phyloP scores from a whole-genome alignment of 2,329 filamentous ascomycete genomes.

The Scytalidium sp. region DNA sequence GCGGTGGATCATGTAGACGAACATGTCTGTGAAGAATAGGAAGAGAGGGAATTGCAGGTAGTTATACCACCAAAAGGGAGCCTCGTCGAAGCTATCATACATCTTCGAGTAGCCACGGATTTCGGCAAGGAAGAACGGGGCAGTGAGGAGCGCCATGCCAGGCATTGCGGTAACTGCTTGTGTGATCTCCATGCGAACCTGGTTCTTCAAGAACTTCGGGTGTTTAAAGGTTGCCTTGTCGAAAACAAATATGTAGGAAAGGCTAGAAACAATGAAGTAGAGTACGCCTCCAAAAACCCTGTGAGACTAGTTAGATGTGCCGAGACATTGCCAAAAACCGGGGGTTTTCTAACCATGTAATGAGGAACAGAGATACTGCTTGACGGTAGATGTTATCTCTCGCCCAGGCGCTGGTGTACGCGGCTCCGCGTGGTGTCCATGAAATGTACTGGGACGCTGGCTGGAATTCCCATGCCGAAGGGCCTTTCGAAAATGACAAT shows the following conservation, averaged over 20 bases:
- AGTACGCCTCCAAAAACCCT: slow-evolving; percentile 83
- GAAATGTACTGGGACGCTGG: slow-evolving; percentile 69
- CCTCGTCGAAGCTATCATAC: slow-evolving; percentile 76
- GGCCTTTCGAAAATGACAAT: slow-evolving; percentile 50
- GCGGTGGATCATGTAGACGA: slow-evolving; percentile 90
- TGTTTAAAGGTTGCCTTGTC: slow-evolving; percentile 87
- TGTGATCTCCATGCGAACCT: slow-evolving; percentile 79
- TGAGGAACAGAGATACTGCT: slow-evolving; percentile 70
- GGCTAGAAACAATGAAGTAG: slow-evolving; percentile 79
- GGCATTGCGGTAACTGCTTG: slow-evolving; percentile 78
- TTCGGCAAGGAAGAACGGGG: slow-evolving; percentile 77
- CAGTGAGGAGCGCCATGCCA: slow-evolving; percentile 77
- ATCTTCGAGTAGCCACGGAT: slow-evolving; percentile 82
- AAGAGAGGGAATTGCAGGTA: slow-evolving; percentile 83
- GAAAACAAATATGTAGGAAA: slow-evolving; percentile 88
- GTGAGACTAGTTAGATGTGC: slow-evolving; percentile 10
- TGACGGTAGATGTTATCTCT: slow-evolving; percentile 79
- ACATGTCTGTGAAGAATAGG: slow-evolving; percentile 82
- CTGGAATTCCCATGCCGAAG: slow-evolving; percentile 65
- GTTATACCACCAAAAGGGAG: slow-evolving; percentile 76
- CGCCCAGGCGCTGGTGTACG: slow-evolving; percentile 74
- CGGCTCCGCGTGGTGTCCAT: slow-evolving; percentile 68
- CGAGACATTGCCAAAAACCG: neutral
- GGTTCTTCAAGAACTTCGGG: slow-evolving; percentile 93
- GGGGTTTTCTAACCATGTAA: slow-evolving; percentile 69